A percentile compares a stretch with the other conserved stretches of the same genome.
Evolutionary conservation across 1,284 basidiomycete genomes (phyloP).

Genomic region (Pyrrhoderma noxium): DNA sequence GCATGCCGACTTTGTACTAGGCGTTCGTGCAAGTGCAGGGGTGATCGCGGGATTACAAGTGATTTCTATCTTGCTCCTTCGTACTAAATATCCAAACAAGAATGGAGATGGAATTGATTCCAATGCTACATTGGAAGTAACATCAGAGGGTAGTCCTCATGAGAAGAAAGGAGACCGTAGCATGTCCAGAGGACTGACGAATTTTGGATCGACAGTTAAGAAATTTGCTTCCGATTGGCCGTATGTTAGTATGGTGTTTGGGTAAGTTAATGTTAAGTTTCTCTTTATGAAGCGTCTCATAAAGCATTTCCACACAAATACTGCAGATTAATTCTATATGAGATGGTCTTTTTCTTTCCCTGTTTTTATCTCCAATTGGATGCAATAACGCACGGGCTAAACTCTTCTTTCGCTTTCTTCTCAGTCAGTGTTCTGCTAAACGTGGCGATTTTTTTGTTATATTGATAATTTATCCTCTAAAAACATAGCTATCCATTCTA

Average conservation of each 20-base stretch:
- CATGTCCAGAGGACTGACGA: not conserved
- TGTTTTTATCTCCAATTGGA: constrained; percentile 19
- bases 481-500: constrained; percentile 12
- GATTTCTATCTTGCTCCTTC: constrained; percentile 25
- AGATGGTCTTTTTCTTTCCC: constrained; percentile 14
- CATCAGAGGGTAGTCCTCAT: constrained; percentile 17
- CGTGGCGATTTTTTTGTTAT: not conserved
- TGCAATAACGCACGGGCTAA: constrained; percentile 9
- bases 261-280: constrained; percentile 1
- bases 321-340: constrained; percentile 8
- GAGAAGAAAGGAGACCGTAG: not conserved
- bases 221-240: constrained; percentile 12
- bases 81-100: constrained; percentile 20
- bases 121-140: not conserved
- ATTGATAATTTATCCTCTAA: not conserved
- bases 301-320: not conserved
- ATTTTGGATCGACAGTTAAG: not conserved
- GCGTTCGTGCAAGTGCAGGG: constrained; percentile 26
- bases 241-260: constrained; percentile 14
- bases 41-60: constrained; percentile 23
- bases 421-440: constrained; percentile 1
- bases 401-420: constrained; percentile 17
- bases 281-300: not conserved
- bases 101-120: too few relatives aligned
- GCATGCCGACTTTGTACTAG: constrained; percentile 21